Conservation (phyloP, 2,329 filamentous ascomycete species). For the Colletotrichum orbiculare region DNA sequence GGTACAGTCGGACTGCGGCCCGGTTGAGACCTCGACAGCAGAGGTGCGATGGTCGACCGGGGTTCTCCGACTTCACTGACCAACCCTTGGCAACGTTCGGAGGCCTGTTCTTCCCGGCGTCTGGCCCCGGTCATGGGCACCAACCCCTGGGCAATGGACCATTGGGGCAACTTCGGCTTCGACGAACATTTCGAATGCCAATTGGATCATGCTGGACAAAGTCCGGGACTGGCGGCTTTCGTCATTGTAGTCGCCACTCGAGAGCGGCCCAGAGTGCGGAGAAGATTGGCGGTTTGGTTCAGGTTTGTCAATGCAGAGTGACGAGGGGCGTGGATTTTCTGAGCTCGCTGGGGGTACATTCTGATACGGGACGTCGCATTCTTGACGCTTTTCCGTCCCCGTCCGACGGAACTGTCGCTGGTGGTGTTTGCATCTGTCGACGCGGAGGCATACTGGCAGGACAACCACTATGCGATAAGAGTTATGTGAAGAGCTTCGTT, state of each 20-base stretch:
- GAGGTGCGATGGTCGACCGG: constrained; percentile 10
- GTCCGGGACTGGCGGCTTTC: neutral
- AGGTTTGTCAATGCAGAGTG: constrained; percentile 11
- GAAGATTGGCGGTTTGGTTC: neutral
- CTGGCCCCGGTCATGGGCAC: neutral
- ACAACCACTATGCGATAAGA: too few relatives aligned
- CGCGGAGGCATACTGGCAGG: too few relatives aligned
- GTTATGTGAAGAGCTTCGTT: too few relatives aligned
- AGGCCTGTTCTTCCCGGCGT: constrained; percentile 3
- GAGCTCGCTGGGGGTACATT: neutral
- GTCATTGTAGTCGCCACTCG: neutral
- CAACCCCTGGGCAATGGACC: neutral
- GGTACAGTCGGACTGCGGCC: constrained; percentile 8
- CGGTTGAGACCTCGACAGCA: constrained; percentile 5
- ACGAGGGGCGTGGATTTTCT: neutral
- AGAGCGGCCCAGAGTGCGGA: neutral
- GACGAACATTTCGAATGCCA: neutral
- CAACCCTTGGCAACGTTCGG: constrained; percentile 19
- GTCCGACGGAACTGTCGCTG: too few relatives aligned
- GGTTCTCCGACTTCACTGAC: constrained; percentile 16
- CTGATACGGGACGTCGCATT: neutral
- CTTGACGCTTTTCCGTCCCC: too few relatives aligned
- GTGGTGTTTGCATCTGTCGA: too few relatives aligned
- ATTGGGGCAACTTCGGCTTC: neutral
- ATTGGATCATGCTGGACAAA: neutral